These are phyloP conservation scores for Penicillium sp. DNA, from an alignment of 2,329 filamentous ascomycete genomes.

Conservation along the genomic window DNA sequence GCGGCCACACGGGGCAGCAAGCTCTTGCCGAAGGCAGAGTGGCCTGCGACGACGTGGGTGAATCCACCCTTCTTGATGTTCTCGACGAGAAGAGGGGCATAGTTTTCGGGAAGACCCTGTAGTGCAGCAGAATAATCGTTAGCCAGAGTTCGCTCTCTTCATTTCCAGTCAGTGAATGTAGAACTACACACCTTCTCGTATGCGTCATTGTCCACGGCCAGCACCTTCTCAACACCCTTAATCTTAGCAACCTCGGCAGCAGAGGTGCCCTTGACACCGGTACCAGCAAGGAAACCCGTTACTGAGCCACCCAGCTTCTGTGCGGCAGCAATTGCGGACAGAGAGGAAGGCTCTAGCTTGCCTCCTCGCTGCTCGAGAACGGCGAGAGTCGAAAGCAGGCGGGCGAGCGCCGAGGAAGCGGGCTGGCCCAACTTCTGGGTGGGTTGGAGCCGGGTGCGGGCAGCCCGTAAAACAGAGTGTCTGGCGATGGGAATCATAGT, in stretches of 20 bases:
- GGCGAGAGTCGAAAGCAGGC: constrained; percentile 81
- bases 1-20: constrained; percentile 87
- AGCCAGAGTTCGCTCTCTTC: neutral
- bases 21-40: constrained; percentile 96
- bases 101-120: constrained; percentile 88
- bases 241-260: constrained; percentile 86
- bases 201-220: constrained; percentile 79
- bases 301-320: constrained; percentile 80
- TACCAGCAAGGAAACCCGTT: constrained; percentile 82
- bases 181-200: constrained; percentile 74
- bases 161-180: neutral
- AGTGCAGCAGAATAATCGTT: constrained; percentile 1
- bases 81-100: constrained; percentile 84
- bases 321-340: constrained; percentile 81
- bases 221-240: constrained; percentile 84
- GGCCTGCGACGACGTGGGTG: constrained; percentile 83
- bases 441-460: constrained; percentile 46
- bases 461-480: constrained; percentile 42
- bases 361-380: constrained; percentile 91
- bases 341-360: constrained; percentile 74
- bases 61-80: constrained; percentile 96
- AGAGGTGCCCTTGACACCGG: constrained; percentile 63
- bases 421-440: constrained; percentile 41
- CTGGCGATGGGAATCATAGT: constrained; percentile 37
- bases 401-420: constrained; percentile 56